Evolutionary conservation across 2,329 filamentous ascomycete species (phyloP), one percentile per base, ranked within the genome.

Genomic region (Didymella pinodella): DNA sequence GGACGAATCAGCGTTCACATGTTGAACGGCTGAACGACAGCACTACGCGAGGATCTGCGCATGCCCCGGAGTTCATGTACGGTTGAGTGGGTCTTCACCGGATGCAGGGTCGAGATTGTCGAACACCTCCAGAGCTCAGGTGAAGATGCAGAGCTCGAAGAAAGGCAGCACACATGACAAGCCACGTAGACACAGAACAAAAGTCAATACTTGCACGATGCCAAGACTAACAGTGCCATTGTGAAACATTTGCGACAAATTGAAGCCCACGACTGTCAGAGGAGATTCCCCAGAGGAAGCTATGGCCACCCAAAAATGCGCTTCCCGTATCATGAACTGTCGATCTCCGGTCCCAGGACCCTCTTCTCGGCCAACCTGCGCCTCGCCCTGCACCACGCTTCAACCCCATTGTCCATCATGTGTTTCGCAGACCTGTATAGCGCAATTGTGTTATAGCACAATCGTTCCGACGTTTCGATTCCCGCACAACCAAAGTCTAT

Each of bases 361-460:
- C 56, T 66, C 59, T 54, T 60, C 59, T 66, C 61, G 61, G 66
- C 66, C 54, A 57, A 60, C 57, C 56, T 66, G 61, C 62, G 61
- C 52, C 54, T 62, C 48, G 58, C 54, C 52, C 54, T 61, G 48
- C 57, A 59, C 55, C 57, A 54, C 62, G 58, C 62, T 50, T 58
- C 59, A 25, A 54, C 45, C 46, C 48, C 55, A 58, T 50, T 57
- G 56, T 51, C 54, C 31, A 58, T 40, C 41, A 57, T 61, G 64
- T 54, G 46, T 55, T 63, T 50, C 51, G 26, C 52, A 50, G 25
- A 45, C n/a, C 38, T 36, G 40, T 48, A 26, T 48, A 29, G 29
- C 40, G 20, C 58, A 25, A 44, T 25, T 50, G 36, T 47, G 44
- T 47, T 48, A 57, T 57, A 56, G 43, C 51, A 12, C 43, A 12